These are phyloP conservation scores for Phytophthora colocasiae DNA, from an alignment of 352 stramenopile genomes.

Conservation along the genomic window DNA sequence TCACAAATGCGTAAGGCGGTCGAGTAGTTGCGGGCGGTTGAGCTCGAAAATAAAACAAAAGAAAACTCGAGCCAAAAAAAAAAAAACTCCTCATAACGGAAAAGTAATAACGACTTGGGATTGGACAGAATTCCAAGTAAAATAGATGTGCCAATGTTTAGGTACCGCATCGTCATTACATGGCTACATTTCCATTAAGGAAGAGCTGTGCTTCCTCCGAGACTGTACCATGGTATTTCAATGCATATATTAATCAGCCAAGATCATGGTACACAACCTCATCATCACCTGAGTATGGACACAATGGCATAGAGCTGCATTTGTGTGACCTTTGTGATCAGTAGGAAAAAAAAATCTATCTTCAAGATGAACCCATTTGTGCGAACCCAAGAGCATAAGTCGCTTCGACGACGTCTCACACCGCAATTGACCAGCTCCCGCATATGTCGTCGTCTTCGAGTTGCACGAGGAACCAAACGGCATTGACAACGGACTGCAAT, in stretches of 20 bases:
- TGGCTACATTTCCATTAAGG: background rate
- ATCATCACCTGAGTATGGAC: no score
- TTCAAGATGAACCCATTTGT: conserved; percentile 28
- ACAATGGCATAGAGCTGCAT: background rate
- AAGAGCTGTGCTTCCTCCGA: no score
- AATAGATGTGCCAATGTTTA: background rate
- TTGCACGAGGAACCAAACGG: conserved; percentile 49
- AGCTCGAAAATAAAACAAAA: conserved; percentile 13
- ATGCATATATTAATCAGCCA: no score
- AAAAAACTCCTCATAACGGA: conserved; percentile 20
- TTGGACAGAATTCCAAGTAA: conserved; percentile 10
- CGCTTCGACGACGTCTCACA: conserved; percentile 9
- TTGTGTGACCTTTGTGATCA: background rate
- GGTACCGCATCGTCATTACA: background rate
- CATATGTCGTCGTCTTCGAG: conserved; percentile 10
- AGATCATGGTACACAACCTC: background rate
- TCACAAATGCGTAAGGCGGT: conserved; percentile 28
- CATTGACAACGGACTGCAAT: conserved; percentile 57
- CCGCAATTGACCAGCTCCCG: conserved; percentile 5
- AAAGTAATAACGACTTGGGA: conserved; percentile 24
- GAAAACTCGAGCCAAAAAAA: conserved; percentile 10
- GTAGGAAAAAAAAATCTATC: background rate
- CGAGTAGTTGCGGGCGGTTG: conserved; percentile 18
- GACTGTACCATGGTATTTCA: no score
- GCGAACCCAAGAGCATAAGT: conserved; percentile 8